These are phyloP conservation scores for Endocarpon pusillum DNA, from an alignment of 495 filamentous ascomycete species.

Conservation along the genomic window DNA sequence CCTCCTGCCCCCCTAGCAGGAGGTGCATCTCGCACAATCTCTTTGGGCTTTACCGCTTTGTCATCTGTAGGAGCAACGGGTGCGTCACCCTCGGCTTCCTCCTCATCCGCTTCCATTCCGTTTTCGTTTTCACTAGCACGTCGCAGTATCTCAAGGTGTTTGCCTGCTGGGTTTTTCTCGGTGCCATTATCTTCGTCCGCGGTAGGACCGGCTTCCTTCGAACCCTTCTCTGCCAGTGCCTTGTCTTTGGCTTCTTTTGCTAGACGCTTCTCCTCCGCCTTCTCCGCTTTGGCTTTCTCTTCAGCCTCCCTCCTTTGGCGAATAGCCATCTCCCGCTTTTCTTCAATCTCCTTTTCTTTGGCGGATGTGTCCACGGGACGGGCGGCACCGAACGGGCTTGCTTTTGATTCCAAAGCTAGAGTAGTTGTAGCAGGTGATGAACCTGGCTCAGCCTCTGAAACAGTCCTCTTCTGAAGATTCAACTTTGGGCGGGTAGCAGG, in stretches of 20 bases:
- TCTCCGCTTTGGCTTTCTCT: slow-evolving; percentile 21
- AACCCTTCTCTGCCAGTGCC: slow-evolving; percentile 32
- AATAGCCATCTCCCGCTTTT: slow-evolving; percentile 55
- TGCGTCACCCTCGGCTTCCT: slow-evolving; percentile 14
- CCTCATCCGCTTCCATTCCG: slow-evolving; percentile 20
- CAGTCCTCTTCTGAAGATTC: slow-evolving; percentile 75
- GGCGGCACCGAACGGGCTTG: slow-evolving; percentile 84
- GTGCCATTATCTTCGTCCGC: slow-evolving; percentile 25
- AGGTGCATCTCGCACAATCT: slow-evolving; percentile 21
- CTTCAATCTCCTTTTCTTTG: slow-evolving; percentile 74
- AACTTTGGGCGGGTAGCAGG: slow-evolving; percentile 52
- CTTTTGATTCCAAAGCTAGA: slow-evolving; percentile 56
- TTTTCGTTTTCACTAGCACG: slow-evolving; percentile 30
- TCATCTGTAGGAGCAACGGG: slow-evolving; percentile 15
- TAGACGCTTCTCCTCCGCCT: slow-evolving; percentile 27
- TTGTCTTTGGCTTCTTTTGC: slow-evolving; percentile 33
- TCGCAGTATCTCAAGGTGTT: slow-evolving; percentile 37
- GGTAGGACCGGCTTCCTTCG: slow-evolving; percentile 28
- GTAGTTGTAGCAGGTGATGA: slow-evolving; percentile 27
- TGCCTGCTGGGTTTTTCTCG: slow-evolving; percentile 25
- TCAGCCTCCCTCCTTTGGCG: slow-evolving; percentile 65
- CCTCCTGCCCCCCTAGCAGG: slow-evolving; percentile 23
- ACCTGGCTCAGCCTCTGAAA: slow-evolving; percentile 48
- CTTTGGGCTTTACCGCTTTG: slow-evolving; percentile 25
- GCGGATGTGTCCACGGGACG: slow-evolving; percentile 78